These are phyloP conservation scores for Populus tremula DNA, from an alignment of 345 rosid species.

Conservation along the genomic window DNA sequence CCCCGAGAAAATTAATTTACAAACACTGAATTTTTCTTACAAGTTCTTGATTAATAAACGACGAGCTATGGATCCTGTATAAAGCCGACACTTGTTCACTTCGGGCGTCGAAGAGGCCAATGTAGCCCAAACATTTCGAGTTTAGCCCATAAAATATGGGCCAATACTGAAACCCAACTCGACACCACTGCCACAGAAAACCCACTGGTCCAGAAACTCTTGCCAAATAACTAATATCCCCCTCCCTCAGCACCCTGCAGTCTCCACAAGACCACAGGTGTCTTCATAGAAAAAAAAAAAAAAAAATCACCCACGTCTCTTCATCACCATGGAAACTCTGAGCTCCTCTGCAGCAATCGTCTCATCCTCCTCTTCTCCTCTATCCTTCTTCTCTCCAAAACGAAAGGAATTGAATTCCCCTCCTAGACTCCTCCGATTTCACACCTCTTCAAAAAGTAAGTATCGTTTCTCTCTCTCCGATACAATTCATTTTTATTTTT, in stretches of 20 bases:
- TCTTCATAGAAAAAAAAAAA: not conserved
- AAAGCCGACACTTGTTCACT: too few species aligned
- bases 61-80: too few species aligned
- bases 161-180: not conserved
- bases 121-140: not conserved
- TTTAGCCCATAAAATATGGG: not conserved
- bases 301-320: not conserved
- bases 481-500: not conserved
- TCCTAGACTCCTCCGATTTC: constrained; percentile 39
- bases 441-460: constrained; percentile 55
- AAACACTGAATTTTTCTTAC: too few species aligned
- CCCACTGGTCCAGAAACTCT: not conserved
- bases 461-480: not conserved
- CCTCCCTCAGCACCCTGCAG: not conserved
- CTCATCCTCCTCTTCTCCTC: constrained; percentile 48
- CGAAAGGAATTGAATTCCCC: constrained; percentile 29
- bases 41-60: too few species aligned
- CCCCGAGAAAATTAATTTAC: too few species aligned
- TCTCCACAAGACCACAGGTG: not conserved
- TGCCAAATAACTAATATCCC: not conserved
- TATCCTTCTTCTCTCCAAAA: constrained; percentile 58
- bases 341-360: constrained; percentile 52
- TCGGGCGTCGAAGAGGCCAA: too few species aligned
- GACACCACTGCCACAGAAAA: not conserved
- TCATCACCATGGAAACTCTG: constrained; percentile 54